phyloP scores from a whole-genome alignment of 2,329 filamentous ascomycete species.

The Laburnicola sp. region DNA sequence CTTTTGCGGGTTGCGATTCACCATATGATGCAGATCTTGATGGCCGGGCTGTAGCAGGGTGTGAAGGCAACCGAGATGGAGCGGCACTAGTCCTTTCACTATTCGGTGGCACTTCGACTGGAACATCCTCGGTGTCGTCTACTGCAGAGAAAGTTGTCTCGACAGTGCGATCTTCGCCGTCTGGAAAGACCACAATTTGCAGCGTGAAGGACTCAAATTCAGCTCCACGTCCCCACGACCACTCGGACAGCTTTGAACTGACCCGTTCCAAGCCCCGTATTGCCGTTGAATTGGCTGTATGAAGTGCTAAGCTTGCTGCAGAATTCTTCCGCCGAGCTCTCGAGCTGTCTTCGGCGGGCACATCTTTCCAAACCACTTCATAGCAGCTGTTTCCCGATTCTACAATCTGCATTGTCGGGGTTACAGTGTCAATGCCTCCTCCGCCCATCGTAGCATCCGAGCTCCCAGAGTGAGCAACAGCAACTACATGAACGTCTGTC shows the following conservation, averaged over 20 bases:
- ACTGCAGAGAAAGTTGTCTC: slow-evolving; percentile 13
- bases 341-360: slow-evolving; percentile 17
- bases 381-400: slow-evolving; percentile 34
- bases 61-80: slow-evolving; percentile 26
- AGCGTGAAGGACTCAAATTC: slow-evolving; percentile 25
- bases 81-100: slow-evolving; percentile 30
- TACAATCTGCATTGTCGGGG: slow-evolving; percentile 39
- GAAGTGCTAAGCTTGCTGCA: slow-evolving; percentile 24
- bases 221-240: slow-evolving; percentile 28
- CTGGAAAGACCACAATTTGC: slow-evolving; percentile 33
- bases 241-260: slow-evolving; percentile 37
- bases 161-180: slow-evolving; percentile 22
- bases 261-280: slow-evolving; percentile 32
- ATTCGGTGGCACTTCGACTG: slow-evolving; percentile 36
- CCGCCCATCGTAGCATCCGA: slow-evolving; percentile 4
- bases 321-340: slow-evolving; percentile 19
- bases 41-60: slow-evolving; percentile 20
- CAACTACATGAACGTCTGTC: slow-evolving; percentile 42
- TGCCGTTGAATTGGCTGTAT: slow-evolving; percentile 16
- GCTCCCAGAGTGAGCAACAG: slow-evolving; percentile 26
- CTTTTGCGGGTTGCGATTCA: not conserved
- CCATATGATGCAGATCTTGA: slow-evolving; percentile 21
- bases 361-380: slow-evolving; percentile 39
- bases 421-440: slow-evolving; percentile 22
- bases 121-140: slow-evolving; percentile 21